Evolutionary conservation across 169 alveolate genomes (phyloP).

Genomic region (Cyclospora cayetanensis): DNA sequence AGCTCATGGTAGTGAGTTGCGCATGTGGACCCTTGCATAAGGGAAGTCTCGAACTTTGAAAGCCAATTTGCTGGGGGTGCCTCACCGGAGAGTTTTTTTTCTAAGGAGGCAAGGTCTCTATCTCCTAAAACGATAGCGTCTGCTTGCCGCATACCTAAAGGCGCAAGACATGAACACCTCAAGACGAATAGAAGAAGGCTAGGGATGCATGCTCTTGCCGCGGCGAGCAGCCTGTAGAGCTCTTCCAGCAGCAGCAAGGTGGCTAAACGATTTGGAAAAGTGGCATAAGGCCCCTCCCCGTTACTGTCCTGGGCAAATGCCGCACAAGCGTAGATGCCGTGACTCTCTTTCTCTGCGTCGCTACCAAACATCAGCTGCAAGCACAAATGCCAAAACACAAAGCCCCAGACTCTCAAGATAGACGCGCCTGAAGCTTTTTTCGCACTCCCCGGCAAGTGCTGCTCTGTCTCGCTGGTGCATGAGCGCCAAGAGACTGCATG

Average conservation of each 20-base stretch:
- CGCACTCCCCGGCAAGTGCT: no score
- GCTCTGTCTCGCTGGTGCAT: no score
- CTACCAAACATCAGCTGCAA: background rate
- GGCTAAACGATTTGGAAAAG: no score
- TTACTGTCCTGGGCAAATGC: background rate
- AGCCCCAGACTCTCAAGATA: no score
- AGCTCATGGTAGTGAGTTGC: background rate
- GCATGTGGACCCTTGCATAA: background rate
- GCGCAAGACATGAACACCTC: background rate
- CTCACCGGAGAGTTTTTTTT: conserved; percentile 2
- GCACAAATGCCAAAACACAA: background rate
- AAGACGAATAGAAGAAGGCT: no score
- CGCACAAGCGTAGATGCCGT: background rate
- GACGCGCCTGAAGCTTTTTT: no score
- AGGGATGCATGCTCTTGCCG: no score
- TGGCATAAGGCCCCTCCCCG: no score
- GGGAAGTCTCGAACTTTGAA: background rate
- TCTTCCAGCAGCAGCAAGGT: no score
- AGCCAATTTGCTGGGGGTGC: background rate
- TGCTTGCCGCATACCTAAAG: conserved; percentile 33
- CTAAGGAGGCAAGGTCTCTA: background rate
- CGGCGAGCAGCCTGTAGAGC: no score
- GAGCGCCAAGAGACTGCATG: no score
- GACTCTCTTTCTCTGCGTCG: background rate
- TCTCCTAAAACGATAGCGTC: conserved; percentile 10